phyloP scores from a whole-genome alignment of 257 asterid species.

The Ilex aquifolium region DNA sequence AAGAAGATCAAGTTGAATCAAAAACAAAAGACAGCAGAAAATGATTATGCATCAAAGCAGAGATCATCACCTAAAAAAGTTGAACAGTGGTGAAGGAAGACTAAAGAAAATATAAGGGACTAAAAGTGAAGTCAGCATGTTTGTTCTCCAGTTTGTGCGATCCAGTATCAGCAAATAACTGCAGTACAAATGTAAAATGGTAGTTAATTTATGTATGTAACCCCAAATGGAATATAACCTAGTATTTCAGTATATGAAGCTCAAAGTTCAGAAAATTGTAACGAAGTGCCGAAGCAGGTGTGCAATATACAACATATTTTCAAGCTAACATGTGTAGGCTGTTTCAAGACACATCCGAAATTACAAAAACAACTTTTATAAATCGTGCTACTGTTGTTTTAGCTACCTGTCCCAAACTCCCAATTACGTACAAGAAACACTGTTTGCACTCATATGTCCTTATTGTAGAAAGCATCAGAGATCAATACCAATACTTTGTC shows the following conservation, averaged over 20 bases:
- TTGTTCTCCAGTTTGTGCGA: conserved; percentile 44
- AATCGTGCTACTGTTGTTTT: too few species aligned
- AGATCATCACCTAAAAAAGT: conserved; percentile 49
- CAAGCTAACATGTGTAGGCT: background rate
- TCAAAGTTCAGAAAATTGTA: background rate
- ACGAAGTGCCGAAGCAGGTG: background rate
- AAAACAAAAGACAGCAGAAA: conserved; percentile 2
- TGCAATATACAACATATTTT: too few species aligned
- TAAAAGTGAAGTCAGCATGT: conserved; percentile 40
- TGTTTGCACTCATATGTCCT: too few species aligned
- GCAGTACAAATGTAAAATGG: conserved; percentile 1
- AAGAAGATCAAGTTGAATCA: background rate
- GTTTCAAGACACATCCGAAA: background rate
- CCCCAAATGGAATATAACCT: background rate
- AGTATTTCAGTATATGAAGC: background rate
- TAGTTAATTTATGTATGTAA: background rate
- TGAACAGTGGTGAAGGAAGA: conserved; percentile 22
- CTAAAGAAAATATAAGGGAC: conserved; percentile 29
- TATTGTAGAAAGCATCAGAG: too few species aligned
- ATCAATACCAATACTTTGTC: too few species aligned
- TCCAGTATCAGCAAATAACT: conserved; percentile 32
- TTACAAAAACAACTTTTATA: too few species aligned
- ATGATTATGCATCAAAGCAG: background rate
- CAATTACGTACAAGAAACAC: too few species aligned
- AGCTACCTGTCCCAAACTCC: too few species aligned